Base-by-base conservation (phyloP, 75 land plant species). In the Pinus tabuliformis region DNA sequence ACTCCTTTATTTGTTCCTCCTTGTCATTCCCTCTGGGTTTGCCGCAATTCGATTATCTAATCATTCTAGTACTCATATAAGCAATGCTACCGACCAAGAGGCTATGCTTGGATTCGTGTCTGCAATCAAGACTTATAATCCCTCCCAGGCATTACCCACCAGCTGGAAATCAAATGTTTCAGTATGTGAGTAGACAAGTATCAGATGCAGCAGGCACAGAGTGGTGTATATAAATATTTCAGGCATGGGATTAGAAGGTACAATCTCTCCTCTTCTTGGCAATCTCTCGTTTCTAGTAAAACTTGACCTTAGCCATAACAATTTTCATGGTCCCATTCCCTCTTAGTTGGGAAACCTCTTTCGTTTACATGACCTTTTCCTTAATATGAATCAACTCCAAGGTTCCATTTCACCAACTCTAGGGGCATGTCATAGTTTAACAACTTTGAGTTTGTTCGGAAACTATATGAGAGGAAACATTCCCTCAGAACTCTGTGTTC, bases 371-470 rank as follows among this genome's bases (percentile, higher is more conserved):
- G 58, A 33, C 24, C 71, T 82, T 74, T 33, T 63, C 36, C 56
- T 83, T 21, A 33, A 78, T 5, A 20, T 73, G 24, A 83, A 83
- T 70, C 76, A 62, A 61, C 73, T 83, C 2, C 52, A 21, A 13
- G 85, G 85, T 33, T 21, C 65, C 6, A 83, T 83, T 62, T 82
- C 85, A 9, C n/a, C 70, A 5, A 30, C 66, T 17, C 59, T 79
- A 11, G 26, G 62, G 15, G 26, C 3, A 3, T 59, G 68, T 33
- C 26, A 13, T 17, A 64, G 28, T 15, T 36, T 64, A 16, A 13
- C 15, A 2, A 2, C 0, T 17, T 17, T 64, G 5, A 3, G 0
- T 18, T 9, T 64, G 0, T 1, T 1, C 5, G 0, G 2, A 13
- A 64, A 64, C 20, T 6, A 64, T 16, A 2, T 64, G 42, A 28